A percentile compares a stretch with the other conserved stretches of the same genome.
Conservation (phyloP, 2,329 filamentous ascomycete genomes). For the Phaeosphaeriaceae sp. region DNA sequence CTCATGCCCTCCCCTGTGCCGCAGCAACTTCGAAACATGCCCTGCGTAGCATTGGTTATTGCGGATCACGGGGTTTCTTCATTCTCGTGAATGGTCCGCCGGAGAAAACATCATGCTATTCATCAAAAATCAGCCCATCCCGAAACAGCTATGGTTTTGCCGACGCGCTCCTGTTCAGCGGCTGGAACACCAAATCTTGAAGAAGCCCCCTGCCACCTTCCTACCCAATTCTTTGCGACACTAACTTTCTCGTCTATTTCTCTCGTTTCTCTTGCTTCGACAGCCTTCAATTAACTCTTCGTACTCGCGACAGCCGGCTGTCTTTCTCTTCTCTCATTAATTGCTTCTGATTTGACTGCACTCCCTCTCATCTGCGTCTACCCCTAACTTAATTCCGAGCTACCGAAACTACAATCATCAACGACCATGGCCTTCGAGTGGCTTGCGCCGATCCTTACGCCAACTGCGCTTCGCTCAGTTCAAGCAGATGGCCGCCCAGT, state of each 20-base stretch:
- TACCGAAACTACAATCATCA: neutral
- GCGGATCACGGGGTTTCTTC: constrained; percentile 12
- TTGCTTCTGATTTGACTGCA: no score
- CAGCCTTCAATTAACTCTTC: constrained; percentile 11
- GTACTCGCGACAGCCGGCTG: constrained; percentile 30
- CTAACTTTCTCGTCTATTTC: constrained; percentile 13
- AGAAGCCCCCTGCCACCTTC: constrained; percentile 18
- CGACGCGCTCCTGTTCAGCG: constrained; percentile 25
- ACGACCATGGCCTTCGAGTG: constrained; percentile 36
- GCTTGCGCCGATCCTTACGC: constrained; percentile 41
- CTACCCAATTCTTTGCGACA: constrained; percentile 14
- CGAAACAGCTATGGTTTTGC: constrained; percentile 33
- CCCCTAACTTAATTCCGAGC: neutral
- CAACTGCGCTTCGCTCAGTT: constrained; percentile 39
- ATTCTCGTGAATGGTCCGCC: constrained; percentile 23
- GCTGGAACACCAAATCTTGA: constrained; percentile 14
- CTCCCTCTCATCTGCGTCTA: neutral
- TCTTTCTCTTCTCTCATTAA: constrained; percentile 4
- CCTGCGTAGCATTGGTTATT: constrained; percentile 19
- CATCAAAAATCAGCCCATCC: constrained; percentile 25
- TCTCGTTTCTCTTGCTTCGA: constrained; percentile 14
- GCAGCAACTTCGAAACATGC: constrained; percentile 31
- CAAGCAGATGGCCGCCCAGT: constrained; percentile 75
- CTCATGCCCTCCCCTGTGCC: constrained; percentile 33
- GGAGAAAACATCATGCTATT: constrained; percentile 25